Evolutionary conservation across 2,329 filamentous ascomycete genomes (phyloP).

Genomic region (Phialocephala sp.): DNA sequence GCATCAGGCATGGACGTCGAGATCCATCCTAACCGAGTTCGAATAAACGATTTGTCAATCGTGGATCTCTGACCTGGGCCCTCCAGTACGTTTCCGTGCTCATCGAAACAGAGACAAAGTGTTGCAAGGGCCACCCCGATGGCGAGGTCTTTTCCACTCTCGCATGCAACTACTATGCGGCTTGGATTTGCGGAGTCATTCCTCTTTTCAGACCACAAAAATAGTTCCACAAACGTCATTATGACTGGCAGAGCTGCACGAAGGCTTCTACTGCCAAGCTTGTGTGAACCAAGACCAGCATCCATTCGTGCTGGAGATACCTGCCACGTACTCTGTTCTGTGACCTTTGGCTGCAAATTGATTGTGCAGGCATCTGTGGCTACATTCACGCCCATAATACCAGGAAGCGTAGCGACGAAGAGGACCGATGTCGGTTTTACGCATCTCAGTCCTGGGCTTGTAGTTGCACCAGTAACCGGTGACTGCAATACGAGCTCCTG

Average conservation of each 20-base stretch:
- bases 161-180: conserved; percentile 68
- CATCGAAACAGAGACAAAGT: conserved; percentile 74
- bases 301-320: conserved; percentile 48
- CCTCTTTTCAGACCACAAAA: background rate
- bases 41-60: conserved; percentile 78
- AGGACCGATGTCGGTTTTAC: conserved; percentile 40
- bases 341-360: conserved; percentile 50
- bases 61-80: conserved; percentile 16
- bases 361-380: conserved; percentile 41
- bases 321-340: conserved; percentile 51
- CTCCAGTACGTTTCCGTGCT: conserved; percentile 56
- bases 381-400: conserved; percentile 14
- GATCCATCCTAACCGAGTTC: conserved; percentile 79
- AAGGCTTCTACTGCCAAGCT: conserved; percentile 83
- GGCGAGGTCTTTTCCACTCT: conserved; percentile 79
- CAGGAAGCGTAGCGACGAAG: conserved; percentile 34
- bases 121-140: conserved; percentile 79
- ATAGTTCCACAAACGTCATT: conserved; percentile 28
- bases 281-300: conserved; percentile 72
- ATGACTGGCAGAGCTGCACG: conserved; percentile 66
- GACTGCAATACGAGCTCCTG: background rate
- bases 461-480: background rate
- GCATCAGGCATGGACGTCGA: conserved; percentile 78
- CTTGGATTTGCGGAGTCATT: background rate
- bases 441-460: conserved; percentile 16